phyloP scores from a whole-genome alignment of 2,329 filamentous ascomycete species.

The Elsinoe arachidis region DNA sequence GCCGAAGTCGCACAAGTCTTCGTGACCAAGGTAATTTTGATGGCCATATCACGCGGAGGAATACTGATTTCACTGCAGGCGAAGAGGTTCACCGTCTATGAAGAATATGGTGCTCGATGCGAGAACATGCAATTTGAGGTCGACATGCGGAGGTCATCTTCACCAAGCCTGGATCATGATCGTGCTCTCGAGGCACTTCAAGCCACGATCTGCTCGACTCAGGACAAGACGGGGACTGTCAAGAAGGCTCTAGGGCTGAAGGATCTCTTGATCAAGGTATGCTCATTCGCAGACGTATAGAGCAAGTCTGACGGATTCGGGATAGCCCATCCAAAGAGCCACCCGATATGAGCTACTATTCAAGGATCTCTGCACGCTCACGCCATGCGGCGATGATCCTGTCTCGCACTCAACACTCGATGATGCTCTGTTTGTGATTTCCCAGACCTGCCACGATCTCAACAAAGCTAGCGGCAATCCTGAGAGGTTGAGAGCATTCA shows the following conservation, averaged over 20 bases:
- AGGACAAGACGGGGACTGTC: slow-evolving; percentile 51
- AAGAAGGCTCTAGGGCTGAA: slow-evolving; percentile 73
- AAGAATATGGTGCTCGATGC: slow-evolving; percentile 86
- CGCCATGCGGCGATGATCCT: slow-evolving; percentile 76
- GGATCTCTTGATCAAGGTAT: slow-evolving; percentile 83
- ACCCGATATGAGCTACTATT: slow-evolving; percentile 88
- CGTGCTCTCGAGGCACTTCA: slow-evolving; percentile 77
- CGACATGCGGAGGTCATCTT: slow-evolving; percentile 56
- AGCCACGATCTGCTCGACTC: slow-evolving; percentile 62
- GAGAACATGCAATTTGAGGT: slow-evolving; percentile 76
- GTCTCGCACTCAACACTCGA: slow-evolving; percentile 73
- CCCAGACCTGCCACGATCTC: slow-evolving; percentile 68
- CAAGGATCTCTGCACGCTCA: slow-evolving; percentile 70
- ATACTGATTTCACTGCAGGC: slow-evolving; percentile 46
- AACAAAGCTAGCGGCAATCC: slow-evolving; percentile 77
- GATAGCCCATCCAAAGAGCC: slow-evolving; percentile 78
- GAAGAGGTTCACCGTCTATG: slow-evolving; percentile 73
- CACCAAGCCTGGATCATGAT: slow-evolving; percentile 71
- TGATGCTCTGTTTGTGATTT: slow-evolving; percentile 60
- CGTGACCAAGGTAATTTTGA: slow-evolving; percentile 39
- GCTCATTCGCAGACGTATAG: background rate
- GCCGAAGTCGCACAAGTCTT: slow-evolving; percentile 47
- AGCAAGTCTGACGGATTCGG: slow-evolving; percentile 3
- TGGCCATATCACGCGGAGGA: slow-evolving; percentile 37
- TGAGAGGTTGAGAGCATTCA: slow-evolving; percentile 58